A percentile compares a stretch with the other conserved stretches of the same genome.
Conservation (phyloP, 1,139 yeast species). For the Yamadazyma blattariae region DNA sequence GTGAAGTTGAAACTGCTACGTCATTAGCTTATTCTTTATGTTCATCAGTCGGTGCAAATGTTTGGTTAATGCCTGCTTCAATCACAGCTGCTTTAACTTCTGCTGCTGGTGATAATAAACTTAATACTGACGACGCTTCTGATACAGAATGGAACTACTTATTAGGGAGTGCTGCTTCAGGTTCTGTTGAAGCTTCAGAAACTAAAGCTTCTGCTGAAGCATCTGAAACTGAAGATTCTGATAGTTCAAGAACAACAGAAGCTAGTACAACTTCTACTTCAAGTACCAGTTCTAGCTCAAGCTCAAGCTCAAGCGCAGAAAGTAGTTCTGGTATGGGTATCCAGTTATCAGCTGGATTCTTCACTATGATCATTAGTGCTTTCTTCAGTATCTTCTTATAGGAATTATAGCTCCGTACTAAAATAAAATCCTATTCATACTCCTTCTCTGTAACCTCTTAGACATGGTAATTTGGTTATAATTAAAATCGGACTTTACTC, state of each 20-base stretch:
- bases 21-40: constrained; percentile 43
- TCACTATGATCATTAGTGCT: neutral
- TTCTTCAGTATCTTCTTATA: neutral
- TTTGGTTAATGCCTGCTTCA: constrained; percentile 47
- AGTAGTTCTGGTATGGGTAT: neutral
- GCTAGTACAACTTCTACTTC: neutral
- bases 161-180: constrained; percentile 2
- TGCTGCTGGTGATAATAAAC: constrained; percentile 15
- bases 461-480: too few species aligned
- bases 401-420: too few species aligned
- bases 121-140: constrained; percentile 12
- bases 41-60: constrained; percentile 42
- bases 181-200: neutral
- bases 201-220: neutral
- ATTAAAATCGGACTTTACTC: too few species aligned
- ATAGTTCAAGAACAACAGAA: too few species aligned
- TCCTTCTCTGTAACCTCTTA: too few species aligned
- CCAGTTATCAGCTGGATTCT: constrained; percentile 1
- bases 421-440: too few species aligned
- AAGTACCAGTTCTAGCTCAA: neutral
- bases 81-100: constrained; percentile 22
- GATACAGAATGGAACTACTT: constrained; percentile 12
- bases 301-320: neutral
- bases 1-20: constrained; percentile 39
- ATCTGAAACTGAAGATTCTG: too few species aligned